Base-by-base conservation (phyloP, 2,329 filamentous ascomycete genomes). In the Colletotrichum sp. region DNA sequence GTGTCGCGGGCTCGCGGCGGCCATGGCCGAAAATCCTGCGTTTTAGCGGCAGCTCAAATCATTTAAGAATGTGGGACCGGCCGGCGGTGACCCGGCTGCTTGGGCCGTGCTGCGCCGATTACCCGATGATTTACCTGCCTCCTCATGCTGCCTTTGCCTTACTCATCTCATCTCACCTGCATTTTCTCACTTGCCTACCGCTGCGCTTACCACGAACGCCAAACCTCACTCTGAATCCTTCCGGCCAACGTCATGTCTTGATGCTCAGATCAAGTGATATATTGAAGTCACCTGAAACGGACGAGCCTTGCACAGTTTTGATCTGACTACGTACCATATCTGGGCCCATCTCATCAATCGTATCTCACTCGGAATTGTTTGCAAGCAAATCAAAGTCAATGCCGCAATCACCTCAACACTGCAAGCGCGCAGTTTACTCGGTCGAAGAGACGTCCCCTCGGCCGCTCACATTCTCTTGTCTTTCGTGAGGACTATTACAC, bases 31-130 rank as follows among this genome's bases (percentile, higher is more conserved):
- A 68, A 76, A 73, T 30, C 57, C 21, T 65, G 70, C 28, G 49
- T 52, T 65, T 73, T 65, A 74, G 74, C 70, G 74, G 70, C 64
- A 63, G 64, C 57, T 65, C 59, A 64, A 60, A 52, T 65, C 34
- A 74, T 69, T 66, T 62, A 69, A 76, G 70, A 68, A 76, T 76
- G 59, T 55, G 59, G 74, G 44, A 52, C 64, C 18, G 57, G 32
- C 49, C 70, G 64, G 64, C 26, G 57, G 44, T 68, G 64, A 69
- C 64, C 74, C 74, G 57, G 70, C 15, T 13, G 16, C 49, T 52
- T 65, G 70, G 74, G 39, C 68, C 73, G 44, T 34, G 21, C 28
- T 64, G 70, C n/a, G 70, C 74, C 74, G 70, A 60, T 64, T 68
- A 74, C 34, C 64, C 70, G 74, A 74, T 28, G 70, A 65, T 69